These are phyloP conservation scores for Paspalum notatum DNA, from an alignment of 176 grass and related monocot species.

Conservation along the genomic window DNA sequence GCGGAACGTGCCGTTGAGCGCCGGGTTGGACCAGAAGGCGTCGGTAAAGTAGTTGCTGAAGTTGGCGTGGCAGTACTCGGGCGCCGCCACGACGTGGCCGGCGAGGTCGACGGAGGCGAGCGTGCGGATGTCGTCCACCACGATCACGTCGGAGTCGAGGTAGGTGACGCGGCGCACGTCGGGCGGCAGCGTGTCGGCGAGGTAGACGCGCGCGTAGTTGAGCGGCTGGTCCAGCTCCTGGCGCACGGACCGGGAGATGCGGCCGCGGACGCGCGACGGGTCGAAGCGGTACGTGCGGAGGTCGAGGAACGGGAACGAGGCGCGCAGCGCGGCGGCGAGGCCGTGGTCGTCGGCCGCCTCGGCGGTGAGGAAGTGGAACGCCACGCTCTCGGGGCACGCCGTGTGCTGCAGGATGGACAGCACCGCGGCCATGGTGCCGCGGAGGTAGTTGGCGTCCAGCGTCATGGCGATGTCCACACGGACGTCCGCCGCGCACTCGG, in stretches of 20 bases:
- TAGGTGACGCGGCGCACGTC: slow-evolving; percentile 59
- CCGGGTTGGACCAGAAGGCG: slow-evolving; percentile 59
- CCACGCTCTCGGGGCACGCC: slow-evolving; percentile 62
- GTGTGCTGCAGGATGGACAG: slow-evolving; percentile 78
- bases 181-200: slow-evolving; percentile 60
- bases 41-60: slow-evolving; percentile 74
- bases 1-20: slow-evolving; percentile 53
- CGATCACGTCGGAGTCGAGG: slow-evolving; percentile 78
- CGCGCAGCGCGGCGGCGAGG: slow-evolving; percentile 42
- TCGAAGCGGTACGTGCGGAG: slow-evolving; percentile 72
- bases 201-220: slow-evolving; percentile 84
- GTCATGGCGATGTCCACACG: slow-evolving; percentile 82
- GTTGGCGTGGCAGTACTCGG: slow-evolving; percentile 88
- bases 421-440: slow-evolving; percentile 71
- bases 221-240: slow-evolving; percentile 75
- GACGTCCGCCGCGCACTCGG: slow-evolving; percentile 34
- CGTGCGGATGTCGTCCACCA: slow-evolving; percentile 71
- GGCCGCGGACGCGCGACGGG: slow-evolving; percentile 59
- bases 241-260: slow-evolving; percentile 76
- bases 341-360: neutral
- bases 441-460: slow-evolving; percentile 72
- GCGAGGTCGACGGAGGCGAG: slow-evolving; percentile 60
- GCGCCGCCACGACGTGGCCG: slow-evolving; percentile 57
- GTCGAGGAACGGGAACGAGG: slow-evolving; percentile 61
- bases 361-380: slow-evolving; percentile 73